These are phyloP conservation scores for Vanilla planifolia DNA, from an alignment of 106 monocot genomes.

Conservation along the genomic window DNA sequence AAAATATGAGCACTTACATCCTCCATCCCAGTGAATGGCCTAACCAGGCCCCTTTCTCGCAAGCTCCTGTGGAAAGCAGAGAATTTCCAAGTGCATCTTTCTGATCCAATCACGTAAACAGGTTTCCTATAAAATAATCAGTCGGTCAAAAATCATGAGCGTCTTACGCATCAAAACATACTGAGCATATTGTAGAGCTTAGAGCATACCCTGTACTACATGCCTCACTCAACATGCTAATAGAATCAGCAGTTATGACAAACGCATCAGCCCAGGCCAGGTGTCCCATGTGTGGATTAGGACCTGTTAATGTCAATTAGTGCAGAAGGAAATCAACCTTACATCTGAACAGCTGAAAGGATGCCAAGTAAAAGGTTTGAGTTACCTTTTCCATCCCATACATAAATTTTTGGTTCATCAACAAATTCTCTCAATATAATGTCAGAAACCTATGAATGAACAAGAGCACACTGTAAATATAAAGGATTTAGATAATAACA, in stretches of 20 bases:
- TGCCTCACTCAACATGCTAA: slow-evolving; percentile 95
- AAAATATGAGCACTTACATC: slow-evolving; percentile 54
- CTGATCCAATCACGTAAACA: slow-evolving; percentile 89
- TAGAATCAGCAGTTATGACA: slow-evolving; percentile 87
- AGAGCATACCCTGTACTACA: slow-evolving; percentile 87
- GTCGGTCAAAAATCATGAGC: slow-evolving; percentile 1
- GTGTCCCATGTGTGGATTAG: slow-evolving; percentile 97
- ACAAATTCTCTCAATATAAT: slow-evolving; percentile 59
- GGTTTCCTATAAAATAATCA: slow-evolving; percentile 58
- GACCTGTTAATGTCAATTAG: slow-evolving; percentile 30
- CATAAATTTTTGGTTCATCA: slow-evolving; percentile 72
- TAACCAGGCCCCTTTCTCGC: slow-evolving; percentile 56
- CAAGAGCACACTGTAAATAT: not conserved
- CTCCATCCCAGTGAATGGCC: slow-evolving; percentile 83
- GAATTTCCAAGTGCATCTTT: slow-evolving; percentile 95
- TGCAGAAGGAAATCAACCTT: not conserved
- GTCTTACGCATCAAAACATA: not conserved
- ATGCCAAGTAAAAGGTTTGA: not conserved
- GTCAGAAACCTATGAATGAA: slow-evolving; percentile 37
- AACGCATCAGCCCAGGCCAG: slow-evolving; percentile 99
- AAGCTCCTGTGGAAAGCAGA: slow-evolving; percentile 81
- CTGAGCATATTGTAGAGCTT: not conserved
- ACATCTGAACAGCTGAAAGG: not conserved
- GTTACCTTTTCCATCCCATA: slow-evolving; percentile 94
- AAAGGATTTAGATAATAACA: not conserved